These are phyloP conservation scores for Wickerhamomyces xylosicus DNA, from an alignment of 805 yeast genomes.

Conservation along the genomic window DNA sequence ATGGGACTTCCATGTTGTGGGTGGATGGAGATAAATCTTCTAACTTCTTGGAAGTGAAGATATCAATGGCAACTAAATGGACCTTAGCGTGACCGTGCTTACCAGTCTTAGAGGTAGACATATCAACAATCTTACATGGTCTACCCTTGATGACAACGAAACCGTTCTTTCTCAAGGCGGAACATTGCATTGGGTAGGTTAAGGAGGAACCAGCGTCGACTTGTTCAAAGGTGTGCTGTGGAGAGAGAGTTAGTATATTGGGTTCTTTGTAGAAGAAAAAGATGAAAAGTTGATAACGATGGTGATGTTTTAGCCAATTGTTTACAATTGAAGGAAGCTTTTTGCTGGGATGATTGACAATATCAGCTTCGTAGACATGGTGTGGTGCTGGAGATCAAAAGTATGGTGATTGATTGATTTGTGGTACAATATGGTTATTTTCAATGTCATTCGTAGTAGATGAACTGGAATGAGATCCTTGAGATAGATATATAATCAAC, in stretches of 20 bases:
- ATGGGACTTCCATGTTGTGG: conserved; percentile 99
- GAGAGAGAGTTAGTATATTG: background rate
- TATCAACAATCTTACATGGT: conserved; percentile 99
- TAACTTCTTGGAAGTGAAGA: conserved; percentile 98
- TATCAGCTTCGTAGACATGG: too few relatives aligned
- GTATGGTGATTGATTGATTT: too few relatives aligned
- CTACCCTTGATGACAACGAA: conserved; percentile 97
- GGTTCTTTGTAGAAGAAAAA: too few relatives aligned
- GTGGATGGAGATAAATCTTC: conserved; percentile 99
- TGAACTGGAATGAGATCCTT: too few relatives aligned
- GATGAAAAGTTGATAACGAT: too few relatives aligned
- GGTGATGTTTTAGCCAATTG: too few relatives aligned
- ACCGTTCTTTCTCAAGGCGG: conserved; percentile 99
- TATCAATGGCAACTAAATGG: conserved; percentile 97
- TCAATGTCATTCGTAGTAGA: too few relatives aligned
- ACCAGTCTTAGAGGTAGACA: conserved; percentile 99
- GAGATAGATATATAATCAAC: too few relatives aligned
- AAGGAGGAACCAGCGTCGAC: conserved; percentile 98
- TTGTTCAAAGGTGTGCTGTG: conserved; percentile 87
- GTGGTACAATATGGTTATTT: too few relatives aligned
- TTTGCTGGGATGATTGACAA: too few relatives aligned
- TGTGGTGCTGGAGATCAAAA: too few relatives aligned
- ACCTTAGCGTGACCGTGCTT: conserved; percentile 99
- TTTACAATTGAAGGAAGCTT: too few relatives aligned
- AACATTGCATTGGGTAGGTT: conserved; percentile 99